phyloP scores from a whole-genome alignment of 495 filamentous ascomycete species.

The Tuber aestivum region DNA sequence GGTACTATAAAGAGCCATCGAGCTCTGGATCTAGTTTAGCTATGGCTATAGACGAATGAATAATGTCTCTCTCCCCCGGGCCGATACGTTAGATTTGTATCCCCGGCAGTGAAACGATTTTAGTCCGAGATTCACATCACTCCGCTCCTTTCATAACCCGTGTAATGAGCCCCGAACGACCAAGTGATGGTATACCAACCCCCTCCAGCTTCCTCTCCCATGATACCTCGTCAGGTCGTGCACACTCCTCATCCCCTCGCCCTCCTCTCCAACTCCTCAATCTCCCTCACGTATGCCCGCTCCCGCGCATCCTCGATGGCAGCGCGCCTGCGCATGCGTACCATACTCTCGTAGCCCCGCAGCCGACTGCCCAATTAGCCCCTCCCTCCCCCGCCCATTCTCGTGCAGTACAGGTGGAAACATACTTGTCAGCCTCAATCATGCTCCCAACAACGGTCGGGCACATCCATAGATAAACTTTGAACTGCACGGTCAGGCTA shows the following conservation, averaged over 20 bases:
- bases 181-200: background rate
- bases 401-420: background rate
- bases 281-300: slow-evolving; percentile 19
- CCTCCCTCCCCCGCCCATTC: background rate
- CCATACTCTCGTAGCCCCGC: slow-evolving; percentile 29
- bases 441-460: slow-evolving; percentile 37
- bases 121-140: background rate
- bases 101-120: background rate
- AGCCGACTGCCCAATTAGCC: slow-evolving; percentile 25
- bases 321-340: slow-evolving; percentile 27
- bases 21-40: background rate
- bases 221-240: background rate
- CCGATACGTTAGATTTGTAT: background rate
- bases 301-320: slow-evolving; percentile 29
- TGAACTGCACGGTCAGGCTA: slow-evolving; percentile 37
- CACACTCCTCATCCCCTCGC: background rate
- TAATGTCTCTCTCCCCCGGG: background rate
- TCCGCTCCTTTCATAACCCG: background rate
- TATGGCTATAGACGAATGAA: background rate
- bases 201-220: background rate
- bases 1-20: background rate
- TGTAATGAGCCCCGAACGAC: background rate
- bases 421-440: slow-evolving; percentile 39
- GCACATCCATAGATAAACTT: slow-evolving; percentile 42
- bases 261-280: slow-evolving; percentile 32